Base-by-base conservation (phyloP, 352 stramenopile species). In the Ochromonadaceae sp. region DNA sequence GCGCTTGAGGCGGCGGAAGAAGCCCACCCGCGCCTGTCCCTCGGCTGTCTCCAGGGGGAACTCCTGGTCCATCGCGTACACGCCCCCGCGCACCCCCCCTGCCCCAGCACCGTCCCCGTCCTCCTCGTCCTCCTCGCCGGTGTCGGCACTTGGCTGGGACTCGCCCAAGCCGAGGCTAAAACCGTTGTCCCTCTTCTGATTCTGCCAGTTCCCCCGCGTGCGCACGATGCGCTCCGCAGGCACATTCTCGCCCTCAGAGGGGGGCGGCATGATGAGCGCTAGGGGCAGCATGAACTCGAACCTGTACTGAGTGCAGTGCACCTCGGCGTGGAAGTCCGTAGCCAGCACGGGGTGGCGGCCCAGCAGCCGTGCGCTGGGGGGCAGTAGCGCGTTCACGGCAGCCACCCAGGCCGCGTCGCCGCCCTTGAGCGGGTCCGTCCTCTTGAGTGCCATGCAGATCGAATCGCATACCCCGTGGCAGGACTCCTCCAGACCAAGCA, bases 221-320 rank as follows among this genome's bases (percentile, higher is more conserved):
- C n/a, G n/a, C n/a, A n/a, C n/a, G n/a, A n/a, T n/a, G n/a, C n/a
- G n/a, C n/a, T n/a, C n/a, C n/a, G n/a, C n/a, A n/a, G n/a, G n/a
- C n/a, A n/a, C n/a, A n/a, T n/a, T n/a, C n/a, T n/a, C n/a, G n/a
- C n/a, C n/a, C n/a, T n/a, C n/a, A n/a, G n/a, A n/a, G n/a, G n/a
- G n/a, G n/a, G 20, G 7, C 4, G 52, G 52, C 52, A 60, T 60
- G 22, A 60, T 9, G 22, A 31, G 2, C 5, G 5, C 12, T 28
- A 60, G 31, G 38, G 55, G 55, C 20, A 63, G 3, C 4, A 63
- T 17, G 41, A 41, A 63, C 52, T 63, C 55, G 41, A 52, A 63
- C 39, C 55, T n/a, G 17, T 42, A 26, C 41, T 63, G 55, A 38
- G 55, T 32, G 22, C 55, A 63, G 31, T 50, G 5, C 35, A 22